Conservation (phyloP, 768 basidiomycete genomes). For the Lentinula detonsa region DNA sequence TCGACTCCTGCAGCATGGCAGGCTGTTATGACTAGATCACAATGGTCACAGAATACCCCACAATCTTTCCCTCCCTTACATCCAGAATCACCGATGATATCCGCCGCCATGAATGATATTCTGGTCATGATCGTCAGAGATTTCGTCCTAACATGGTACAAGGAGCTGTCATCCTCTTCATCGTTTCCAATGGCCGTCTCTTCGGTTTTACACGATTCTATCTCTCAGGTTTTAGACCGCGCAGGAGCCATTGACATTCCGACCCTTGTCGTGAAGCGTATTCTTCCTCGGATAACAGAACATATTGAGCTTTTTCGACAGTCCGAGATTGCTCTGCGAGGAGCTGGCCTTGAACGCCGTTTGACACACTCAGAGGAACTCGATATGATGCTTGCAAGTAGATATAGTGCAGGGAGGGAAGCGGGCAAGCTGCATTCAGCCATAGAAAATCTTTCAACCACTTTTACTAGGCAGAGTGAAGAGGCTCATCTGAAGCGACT, state of each 20-base stretch:
- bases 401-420: conserved; percentile 62
- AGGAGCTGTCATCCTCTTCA: conserved; percentile 75
- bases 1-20: conserved; percentile 95
- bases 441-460: conserved; percentile 81
- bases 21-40: conserved; percentile 80
- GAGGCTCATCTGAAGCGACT: conserved; percentile 76
- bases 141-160: conserved; percentile 90
- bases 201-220: conserved; percentile 57
- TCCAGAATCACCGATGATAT: conserved; percentile 59
- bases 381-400: conserved; percentile 78
- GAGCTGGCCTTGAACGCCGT: conserved; percentile 73
- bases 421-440: conserved; percentile 73
- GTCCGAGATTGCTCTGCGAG: conserved; percentile 81
- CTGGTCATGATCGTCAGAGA: conserved; percentile 78
- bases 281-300: conserved; percentile 83
- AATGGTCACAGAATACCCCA: conserved; percentile 76
- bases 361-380: conserved; percentile 88
- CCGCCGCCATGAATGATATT: conserved; percentile 71
- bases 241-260: conserved; percentile 62
- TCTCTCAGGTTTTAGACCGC: conserved; percentile 53
- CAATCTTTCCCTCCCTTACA: conserved; percentile 63
- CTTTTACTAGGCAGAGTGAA: conserved; percentile 85
- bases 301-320: conserved; percentile 90
- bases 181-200: conserved; percentile 88
- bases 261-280: conserved; percentile 70